Evolutionary conservation across 1,284 basidiomycete species (phyloP), one percentile per base, ranked within the genome.

Genomic region (Apiotrichum siamense): DNA sequence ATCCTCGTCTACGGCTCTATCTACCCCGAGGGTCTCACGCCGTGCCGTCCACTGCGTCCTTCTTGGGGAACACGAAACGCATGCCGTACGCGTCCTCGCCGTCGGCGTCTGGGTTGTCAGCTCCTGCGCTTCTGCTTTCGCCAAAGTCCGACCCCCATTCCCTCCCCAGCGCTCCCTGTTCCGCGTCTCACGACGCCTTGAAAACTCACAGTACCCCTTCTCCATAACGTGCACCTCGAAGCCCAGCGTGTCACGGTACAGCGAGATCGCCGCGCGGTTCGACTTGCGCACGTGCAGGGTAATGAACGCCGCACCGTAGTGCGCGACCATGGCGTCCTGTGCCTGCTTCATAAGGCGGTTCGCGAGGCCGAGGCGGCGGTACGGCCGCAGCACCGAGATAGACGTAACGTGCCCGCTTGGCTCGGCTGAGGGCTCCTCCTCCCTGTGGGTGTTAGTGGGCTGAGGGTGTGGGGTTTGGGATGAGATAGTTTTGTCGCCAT

Each of bases 11-110:
- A 26, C 17, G 23, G 7, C 37, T 39, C 21, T 20, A 24, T 18
- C 35, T 45, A 18, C 32, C 2, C 43, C 21, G 17, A 18, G 23
- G 24, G 10, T n/a, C 7, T n/a, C n/a, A n/a, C 21, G 10, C n/a
- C 18, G n/a, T 17, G 20, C 5, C 32, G 31, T 35, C 43, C 25
- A 24, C 38, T 40, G 39, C 47, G 39, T 52, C 53, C 48, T 52
- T 51, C 35, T 49, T 52, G 38, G 64, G 60, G 60, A 73, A 75
- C 31, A 71, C 40, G 50, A 88, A 79, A 35, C 83, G 80, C 90
- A 94, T 93, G 3, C 87, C 84, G 65, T 88, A 91, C 31, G 91
- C 90, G 62, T 93, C 88, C 74, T 94, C 90, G 10, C 89, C 88
- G 64, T 94, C 90, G 4, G 88, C 89, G 75, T 93, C 89, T 91